Conservation (phyloP, 176 grass and related monocot genomes). For the Cenchrus americanus region DNA sequence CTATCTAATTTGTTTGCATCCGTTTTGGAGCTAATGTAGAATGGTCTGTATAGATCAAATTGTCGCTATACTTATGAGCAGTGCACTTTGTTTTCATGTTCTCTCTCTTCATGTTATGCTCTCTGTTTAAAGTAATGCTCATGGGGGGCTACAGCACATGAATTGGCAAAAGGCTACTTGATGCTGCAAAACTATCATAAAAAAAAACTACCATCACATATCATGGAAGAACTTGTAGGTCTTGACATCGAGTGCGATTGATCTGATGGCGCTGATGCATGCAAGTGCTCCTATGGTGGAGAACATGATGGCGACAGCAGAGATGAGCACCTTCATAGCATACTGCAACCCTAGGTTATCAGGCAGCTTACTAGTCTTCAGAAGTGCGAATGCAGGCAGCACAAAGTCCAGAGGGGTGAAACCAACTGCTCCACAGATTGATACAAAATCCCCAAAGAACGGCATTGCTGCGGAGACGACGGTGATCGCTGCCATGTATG, state of each 20-base stretch:
- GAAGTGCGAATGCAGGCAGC: slow-evolving; percentile 63
- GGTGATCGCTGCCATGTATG: slow-evolving; percentile 58
- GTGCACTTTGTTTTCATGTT: neutral
- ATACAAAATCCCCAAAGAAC: slow-evolving; percentile 89
- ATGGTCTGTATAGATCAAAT: slow-evolving; percentile 16
- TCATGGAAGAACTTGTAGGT: slow-evolving; percentile 80
- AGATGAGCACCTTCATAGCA: slow-evolving; percentile 42
- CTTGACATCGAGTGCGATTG: slow-evolving; percentile 59
- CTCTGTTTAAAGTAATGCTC: neutral
- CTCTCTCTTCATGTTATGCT: neutral
- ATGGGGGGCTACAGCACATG: neutral
- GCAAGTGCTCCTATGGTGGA: slow-evolving; percentile 58
- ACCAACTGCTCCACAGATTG: slow-evolving; percentile 76
- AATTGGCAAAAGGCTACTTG: neutral
- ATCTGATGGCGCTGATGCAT: slow-evolving; percentile 69
- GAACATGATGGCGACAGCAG: slow-evolving; percentile 44
- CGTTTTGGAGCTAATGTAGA: slow-evolving; percentile 4
- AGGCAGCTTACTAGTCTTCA: slow-evolving; percentile 50
- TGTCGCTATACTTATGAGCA: neutral
- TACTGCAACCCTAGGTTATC: slow-evolving; percentile 26
- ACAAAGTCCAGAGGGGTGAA: slow-evolving; percentile 87
- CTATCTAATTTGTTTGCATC: neutral
- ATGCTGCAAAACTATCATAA: neutral
- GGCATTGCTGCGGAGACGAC: slow-evolving; percentile 65
- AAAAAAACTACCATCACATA: slow-evolving; percentile 51